Base-by-base conservation (phyloP, 2,329 filamentous ascomycete species). In the Calycina marina region DNA sequence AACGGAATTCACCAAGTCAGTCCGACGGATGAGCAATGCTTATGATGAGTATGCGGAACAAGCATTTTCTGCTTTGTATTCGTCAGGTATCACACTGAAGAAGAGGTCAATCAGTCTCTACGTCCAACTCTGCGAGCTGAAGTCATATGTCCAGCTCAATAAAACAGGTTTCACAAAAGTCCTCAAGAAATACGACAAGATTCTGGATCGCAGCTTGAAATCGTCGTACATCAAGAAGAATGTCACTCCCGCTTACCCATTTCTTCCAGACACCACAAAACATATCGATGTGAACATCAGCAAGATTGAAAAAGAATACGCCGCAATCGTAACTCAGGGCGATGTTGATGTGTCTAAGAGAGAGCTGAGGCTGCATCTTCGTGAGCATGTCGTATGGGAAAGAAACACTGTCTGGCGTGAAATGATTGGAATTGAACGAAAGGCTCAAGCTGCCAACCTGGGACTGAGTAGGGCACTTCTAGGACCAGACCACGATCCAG, bases 331-430 rank as follows among this genome's bases (percentile, higher is more conserved):
- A 34, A 92, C 85, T 0, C 72, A 77, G 25, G 85, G 85, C 17
- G 83, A 98, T 49, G 58, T 79, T 3, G 63, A 69, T 4, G 60
- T 79, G 9, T 86, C 90, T 4, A 82, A 76, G 48, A 77, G 82
- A 44, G 90, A 96, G 51, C 64, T 98, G 36, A 72, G 90, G 33
- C 72, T 93, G 17, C 86, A 98, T 51, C 67, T 98, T 15, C 69
- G 90, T 36, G 92, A 98, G 57, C 90, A 98, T 55, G 86, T 98
- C 13, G 88, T 96, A 0, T 98, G 90, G 92, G 92, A 98, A 56
- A 72, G 90, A 36, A 98, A 98, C 52, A 98, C 90, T 0, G 90
- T 98, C 12, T 98, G 90, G 90, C 69, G 92, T 58, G 90, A 98
- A 48, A 90, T 98, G 72, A 98, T 98, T 53, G 90, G 88, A 32